These are phyloP conservation scores for Avena eriantha DNA, from an alignment of 176 grass and related monocot species.

Conservation along the genomic window DNA sequence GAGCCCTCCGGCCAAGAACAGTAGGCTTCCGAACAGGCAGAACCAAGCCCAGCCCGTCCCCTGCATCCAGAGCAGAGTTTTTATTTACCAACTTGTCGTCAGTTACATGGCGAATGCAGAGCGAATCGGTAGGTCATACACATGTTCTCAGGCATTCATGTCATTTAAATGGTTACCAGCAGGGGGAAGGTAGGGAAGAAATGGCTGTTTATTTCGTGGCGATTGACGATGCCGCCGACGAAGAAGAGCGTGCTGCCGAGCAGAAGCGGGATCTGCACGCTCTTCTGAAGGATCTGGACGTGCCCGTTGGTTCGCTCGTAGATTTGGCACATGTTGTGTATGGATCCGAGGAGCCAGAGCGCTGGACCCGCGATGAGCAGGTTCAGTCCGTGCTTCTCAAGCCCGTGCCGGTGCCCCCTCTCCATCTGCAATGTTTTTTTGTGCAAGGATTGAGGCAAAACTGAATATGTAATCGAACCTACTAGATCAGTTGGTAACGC, in stretches of 20 bases:
- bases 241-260: conserved; percentile 82
- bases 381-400: conserved; percentile 72
- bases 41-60: conserved; percentile 69
- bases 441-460: neutral
- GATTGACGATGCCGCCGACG: conserved; percentile 61
- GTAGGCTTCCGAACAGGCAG: conserved; percentile 61
- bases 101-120: neutral
- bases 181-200: conserved; percentile 16
- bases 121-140: neutral
- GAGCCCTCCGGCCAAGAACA: conserved; percentile 62
- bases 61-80: conserved; percentile 50
- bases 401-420: conserved; percentile 51
- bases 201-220: conserved; percentile 29
- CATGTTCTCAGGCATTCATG: neutral
- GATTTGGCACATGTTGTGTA: conserved; percentile 76
- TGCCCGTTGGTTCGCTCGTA: conserved; percentile 73
- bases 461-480: neutral
- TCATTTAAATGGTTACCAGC: conserved; percentile 40
- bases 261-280: conserved; percentile 71
- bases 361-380: conserved; percentile 66
- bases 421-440: conserved; percentile 46
- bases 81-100: no score
- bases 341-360: conserved; percentile 68
- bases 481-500: neutral
- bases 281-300: conserved; percentile 85